Evolutionary conservation across 2,329 filamentous ascomycete species (phyloP), one percentile per base, ranked within the genome.

Genomic region (Neofusicoccum umdonicola): DNA sequence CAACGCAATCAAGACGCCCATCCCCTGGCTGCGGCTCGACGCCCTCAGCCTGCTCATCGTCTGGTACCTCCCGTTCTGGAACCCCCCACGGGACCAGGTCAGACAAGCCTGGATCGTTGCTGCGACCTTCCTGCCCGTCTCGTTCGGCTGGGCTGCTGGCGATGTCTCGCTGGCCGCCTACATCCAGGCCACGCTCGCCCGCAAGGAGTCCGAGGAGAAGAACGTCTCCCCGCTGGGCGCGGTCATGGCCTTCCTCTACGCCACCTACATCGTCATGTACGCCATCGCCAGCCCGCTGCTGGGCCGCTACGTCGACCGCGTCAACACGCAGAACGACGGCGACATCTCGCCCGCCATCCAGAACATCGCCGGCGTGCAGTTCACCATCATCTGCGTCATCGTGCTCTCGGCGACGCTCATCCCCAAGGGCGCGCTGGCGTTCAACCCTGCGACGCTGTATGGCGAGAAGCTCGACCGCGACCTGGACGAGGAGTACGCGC

Each of bases 241-340:
- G 1, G 81, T 84, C 45, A 84, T 84, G 81, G 80, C 81, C 0
- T 82, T 83, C 68, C 73, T 84, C 4, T 83, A 84, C 70, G 80
- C 76, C 6, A 79, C 79, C 7, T 83, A 84, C 68, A 82, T 84
- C 44, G 76, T 82, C 44, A 75, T 78, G 27, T 83, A 81, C 68
- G 80, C 80, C 39, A 78, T 83, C 52, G 71, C 76, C 19, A 78
- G 77, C 6, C 79, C 81, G 0, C 69, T 80, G 2, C 76, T 84
- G 2, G 82, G 81, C 2, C 72, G 73, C 13, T 83, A 83, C 67
- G 76, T 82, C 62, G 81, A 83, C 64, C 69, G 71, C 1, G 72
- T 82, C 11, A 76, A 74, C 31, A 70, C 69, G 0, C 68, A 73
- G 51, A 35, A 60, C 42, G 56, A 35, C 56, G 75, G 75, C 8